Evolutionary conservation across 2,329 filamentous ascomycete genomes (phyloP), one percentile per base, ranked within the genome.

Genomic region (Lomentospora prolificans): DNA sequence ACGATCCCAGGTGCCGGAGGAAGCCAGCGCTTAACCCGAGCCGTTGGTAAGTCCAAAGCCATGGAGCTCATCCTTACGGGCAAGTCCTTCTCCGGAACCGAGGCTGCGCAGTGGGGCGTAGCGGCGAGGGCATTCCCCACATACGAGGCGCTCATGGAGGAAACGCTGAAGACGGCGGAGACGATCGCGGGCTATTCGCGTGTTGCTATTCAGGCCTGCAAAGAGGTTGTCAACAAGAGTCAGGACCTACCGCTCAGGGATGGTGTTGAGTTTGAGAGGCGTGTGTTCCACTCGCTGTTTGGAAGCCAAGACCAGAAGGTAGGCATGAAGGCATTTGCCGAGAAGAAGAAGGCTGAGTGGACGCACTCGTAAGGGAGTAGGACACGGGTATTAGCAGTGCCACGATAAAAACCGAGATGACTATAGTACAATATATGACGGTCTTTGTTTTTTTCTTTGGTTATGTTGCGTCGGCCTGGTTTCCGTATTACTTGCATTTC

Each of bases 191-290:
- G 87, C 1, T 90, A 94, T 71, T 91, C 88, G 54, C 83, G 80
- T 66, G 86, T 99, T n/a, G 88, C 92, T 1, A 83, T 95, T 57
- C 84, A 90, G 73, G 94, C 88, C 9, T 86, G 82, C 57, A 99
- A 99, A 79, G 94, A 99, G 77, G 92, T 94, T n/a, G 92, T 99
- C 56, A 96, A 97, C 70, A 97, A 96, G 84, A 96, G 90, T 70
- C 91, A 97, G 77, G 94, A 99, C 64, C 72, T 96, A 62, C 78
- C 86, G 3, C 74, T 99, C 58, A 77, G 87, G 63, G 94, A 97
- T 66, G 94, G 94, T 12, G 87, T 99, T 1, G 94, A 99, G 74
- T 97, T 84, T 72, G 94, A 99, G 80, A 80, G 94, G 67, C 82
- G 91, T 55, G 79, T 97, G 31, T 99, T 99, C 77, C 94, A 99